phyloP scores from a whole-genome alignment of 768 basidiomycete species.

The Terana coerulea region DNA sequence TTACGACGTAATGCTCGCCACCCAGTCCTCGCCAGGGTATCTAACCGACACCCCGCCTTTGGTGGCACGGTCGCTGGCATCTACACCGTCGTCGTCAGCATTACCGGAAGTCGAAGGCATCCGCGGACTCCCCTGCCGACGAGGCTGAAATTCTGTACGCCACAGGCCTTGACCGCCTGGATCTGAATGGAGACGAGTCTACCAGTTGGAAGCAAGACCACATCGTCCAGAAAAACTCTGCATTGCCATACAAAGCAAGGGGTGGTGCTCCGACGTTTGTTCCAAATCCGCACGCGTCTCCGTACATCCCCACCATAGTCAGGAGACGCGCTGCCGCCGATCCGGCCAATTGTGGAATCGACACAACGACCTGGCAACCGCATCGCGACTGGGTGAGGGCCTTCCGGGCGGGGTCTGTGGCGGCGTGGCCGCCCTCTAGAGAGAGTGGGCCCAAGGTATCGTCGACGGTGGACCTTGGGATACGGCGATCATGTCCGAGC shows the following conservation, averaged over 20 bases:
- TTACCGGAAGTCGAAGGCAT: conserved; percentile 5
- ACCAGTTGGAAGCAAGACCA: neutral
- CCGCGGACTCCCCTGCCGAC: neutral
- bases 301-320: conserved; percentile 9
- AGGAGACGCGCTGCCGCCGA: conserved; percentile 6
- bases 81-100: conserved; percentile 11
- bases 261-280: neutral
- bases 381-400: conserved; percentile 9
- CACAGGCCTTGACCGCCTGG: conserved; percentile 5
- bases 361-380: neutral
- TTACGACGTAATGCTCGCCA: conserved; percentile 1
- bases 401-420: conserved; percentile 3
- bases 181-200: neutral
- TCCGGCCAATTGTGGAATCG: neutral
- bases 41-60: conserved; percentile 8
- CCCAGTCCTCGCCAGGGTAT: neutral
- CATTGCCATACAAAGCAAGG: neutral
- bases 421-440: neutral
- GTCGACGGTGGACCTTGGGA: conserved; percentile 9
- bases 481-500: conserved; percentile 7
- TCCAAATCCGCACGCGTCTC: conserved; percentile 8
- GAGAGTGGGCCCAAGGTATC: conserved; percentile 1
- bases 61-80: conserved; percentile 11
- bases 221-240: neutral
- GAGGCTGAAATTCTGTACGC: conserved; percentile 6